Evolutionary conservation across 306 rosid species (phyloP), one percentile per base, ranked within the genome.

Genomic region (Gastrolobium villosum): DNA sequence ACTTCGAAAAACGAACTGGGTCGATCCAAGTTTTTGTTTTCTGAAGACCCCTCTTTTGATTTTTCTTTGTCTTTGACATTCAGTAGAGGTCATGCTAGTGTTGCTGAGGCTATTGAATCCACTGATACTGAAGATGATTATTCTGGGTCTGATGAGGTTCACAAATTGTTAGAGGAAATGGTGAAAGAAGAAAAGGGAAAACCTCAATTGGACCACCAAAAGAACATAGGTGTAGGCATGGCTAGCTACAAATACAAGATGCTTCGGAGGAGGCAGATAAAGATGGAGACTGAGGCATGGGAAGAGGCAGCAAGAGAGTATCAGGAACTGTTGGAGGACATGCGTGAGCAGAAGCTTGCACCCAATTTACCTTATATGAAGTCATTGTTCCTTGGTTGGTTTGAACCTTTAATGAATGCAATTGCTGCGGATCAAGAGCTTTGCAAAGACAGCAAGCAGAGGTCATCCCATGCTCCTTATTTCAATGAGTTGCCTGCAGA

Each of bases 201-300:
- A 2, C 14, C 83, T 1, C 79, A 57, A 55, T 66, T 68, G 70
- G 78, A 79, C 83, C 80, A 67, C 60, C 84, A 91, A 3, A 82
- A 81, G 86, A 83, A 34, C 36, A 72, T 57, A 77, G 73, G 62
- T 20, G 57, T 5, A 7, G 90, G 95, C 26, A 62, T 83, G 71
- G 82, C 66, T 20, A 67, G 55, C 5, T 65, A 80, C 15, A 90
- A 79, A 82, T 84, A 88, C 50, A 78, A 74, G 28, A 13, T 78
- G 72, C 94, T 93, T 3, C 63, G 89, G 70, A 86, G 59, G 79
- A 87, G 97, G 77, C 99, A 95, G 89, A 43, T 95, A 44, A 85
- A 93, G 63, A 26, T 79, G 40, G 99, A 95, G 90, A 95, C 99
- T 0, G 96, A 93, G 87, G 98, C 99, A 4, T 95, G 99, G 99